Percentiles rank a stretch among this genome's conserved stretches.
phyloP scores from a whole-genome alignment of 495 filamentous ascomycete genomes.

The Podospora comata region DNA sequence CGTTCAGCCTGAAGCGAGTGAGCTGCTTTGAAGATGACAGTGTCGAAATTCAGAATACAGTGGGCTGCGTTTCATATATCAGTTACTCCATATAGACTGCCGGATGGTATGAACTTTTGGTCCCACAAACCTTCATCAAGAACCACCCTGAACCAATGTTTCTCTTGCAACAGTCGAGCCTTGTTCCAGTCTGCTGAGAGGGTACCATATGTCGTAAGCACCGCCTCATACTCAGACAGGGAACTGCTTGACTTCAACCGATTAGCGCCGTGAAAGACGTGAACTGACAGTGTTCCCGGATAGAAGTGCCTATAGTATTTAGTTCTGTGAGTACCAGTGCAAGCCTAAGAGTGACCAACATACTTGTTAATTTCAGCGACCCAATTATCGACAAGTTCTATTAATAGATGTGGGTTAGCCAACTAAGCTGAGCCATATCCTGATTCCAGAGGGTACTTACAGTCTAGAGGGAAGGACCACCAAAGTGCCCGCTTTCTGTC shows the following conservation, averaged over 20 bases:
- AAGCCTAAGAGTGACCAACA: not conserved
- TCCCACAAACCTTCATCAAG: constrained; percentile 8
- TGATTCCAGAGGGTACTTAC: not conserved
- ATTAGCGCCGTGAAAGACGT: not conserved
- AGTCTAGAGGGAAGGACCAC: constrained; percentile 5
- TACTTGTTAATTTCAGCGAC: not conserved
- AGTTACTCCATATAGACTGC: not conserved
- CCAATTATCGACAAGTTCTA: constrained; percentile 7
- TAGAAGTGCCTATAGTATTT: constrained; percentile 1
- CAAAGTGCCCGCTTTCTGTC: not conserved
- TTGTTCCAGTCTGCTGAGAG: constrained; percentile 5
- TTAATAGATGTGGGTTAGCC: no score
- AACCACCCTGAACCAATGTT: constrained; percentile 4
- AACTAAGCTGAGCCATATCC: not conserved
- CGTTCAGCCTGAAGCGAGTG: not conserved
- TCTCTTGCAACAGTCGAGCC: not conserved
- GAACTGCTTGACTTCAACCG: not conserved
- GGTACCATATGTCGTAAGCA: constrained; percentile 8
- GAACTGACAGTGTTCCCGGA: not conserved
- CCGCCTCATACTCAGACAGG: not conserved
- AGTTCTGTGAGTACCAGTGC: not conserved
- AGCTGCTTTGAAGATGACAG: constrained; percentile 7
- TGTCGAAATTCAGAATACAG: constrained; percentile 4
- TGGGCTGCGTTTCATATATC: not conserved
- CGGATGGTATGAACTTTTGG: not conserved